phyloP scores from a whole-genome alignment of 108 stramenopile genomes.

The Cylindrotheca closterium region DNA sequence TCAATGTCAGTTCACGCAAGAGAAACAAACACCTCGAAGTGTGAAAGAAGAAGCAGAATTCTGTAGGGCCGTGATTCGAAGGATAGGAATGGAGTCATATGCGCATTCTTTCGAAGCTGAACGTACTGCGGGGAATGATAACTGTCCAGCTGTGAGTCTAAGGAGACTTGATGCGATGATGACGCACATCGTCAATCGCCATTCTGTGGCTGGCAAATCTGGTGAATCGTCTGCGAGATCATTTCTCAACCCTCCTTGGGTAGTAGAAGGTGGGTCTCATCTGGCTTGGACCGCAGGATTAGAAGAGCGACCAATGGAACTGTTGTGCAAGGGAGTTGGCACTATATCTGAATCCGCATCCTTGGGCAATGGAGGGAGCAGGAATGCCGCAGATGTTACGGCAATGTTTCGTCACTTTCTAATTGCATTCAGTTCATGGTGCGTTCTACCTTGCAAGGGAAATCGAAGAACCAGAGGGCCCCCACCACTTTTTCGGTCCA shows the following conservation, averaged over 20 bases:
- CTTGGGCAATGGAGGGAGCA: background rate
- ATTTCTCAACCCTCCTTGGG: constrained; percentile 10
- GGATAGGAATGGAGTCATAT: constrained; percentile 40
- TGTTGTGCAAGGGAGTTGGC: constrained; percentile 16
- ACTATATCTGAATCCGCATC: background rate
- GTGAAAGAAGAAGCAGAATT: constrained; percentile 27
- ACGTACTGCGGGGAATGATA: background rate
- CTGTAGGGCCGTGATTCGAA: constrained; percentile 44
- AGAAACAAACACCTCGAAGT: background rate
- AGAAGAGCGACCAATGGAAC: constrained; percentile 23
- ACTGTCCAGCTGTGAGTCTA: constrained; percentile 23
- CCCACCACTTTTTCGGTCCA: constrained; percentile 8
- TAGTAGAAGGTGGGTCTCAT: background rate
- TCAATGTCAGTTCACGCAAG: background rate
- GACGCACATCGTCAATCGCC: constrained; percentile 25
- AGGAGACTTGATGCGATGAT: constrained; percentile 48
- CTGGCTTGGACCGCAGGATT: constrained; percentile 31
- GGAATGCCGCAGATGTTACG: background rate
- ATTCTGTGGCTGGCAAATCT: constrained; percentile 4
- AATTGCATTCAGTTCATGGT: constrained; percentile 29
- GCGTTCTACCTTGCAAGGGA: constrained; percentile 1
- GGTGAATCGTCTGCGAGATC: background rate
- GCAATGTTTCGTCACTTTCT: constrained; percentile 31
- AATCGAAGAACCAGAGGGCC: constrained; percentile 10
- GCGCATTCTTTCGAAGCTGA: constrained; percentile 28